These are phyloP conservation scores for Polyporus tsugae DNA, from an alignment of 1,284 basidiomycete genomes.

Conservation along the genomic window DNA sequence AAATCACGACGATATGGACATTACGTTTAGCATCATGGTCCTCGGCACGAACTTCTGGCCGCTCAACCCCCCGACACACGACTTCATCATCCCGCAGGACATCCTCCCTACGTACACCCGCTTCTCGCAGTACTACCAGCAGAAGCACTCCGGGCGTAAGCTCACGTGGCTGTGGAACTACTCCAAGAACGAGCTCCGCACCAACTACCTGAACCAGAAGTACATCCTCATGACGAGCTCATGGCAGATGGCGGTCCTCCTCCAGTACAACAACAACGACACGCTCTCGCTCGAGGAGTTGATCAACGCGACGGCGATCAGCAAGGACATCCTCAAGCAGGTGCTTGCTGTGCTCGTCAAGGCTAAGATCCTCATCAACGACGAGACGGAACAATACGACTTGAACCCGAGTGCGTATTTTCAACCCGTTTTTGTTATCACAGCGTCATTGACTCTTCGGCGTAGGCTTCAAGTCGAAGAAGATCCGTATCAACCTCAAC, in stretches of 20 bases:
- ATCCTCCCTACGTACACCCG: constrained; percentile 89
- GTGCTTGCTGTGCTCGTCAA: constrained; percentile 88
- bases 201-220: constrained; percentile 93
- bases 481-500: constrained; percentile 95
- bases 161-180: constrained; percentile 99
- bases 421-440: background rate
- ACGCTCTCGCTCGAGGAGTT: constrained; percentile 86
- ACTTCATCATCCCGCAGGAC: constrained; percentile 91
- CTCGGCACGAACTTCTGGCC: constrained; percentile 98
- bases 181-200: constrained; percentile 94
- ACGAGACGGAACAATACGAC: constrained; percentile 90
- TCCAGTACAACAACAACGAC: constrained; percentile 95
- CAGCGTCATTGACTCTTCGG: background rate
- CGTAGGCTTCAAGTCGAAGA: constrained; percentile 95
- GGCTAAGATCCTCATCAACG: constrained; percentile 88
- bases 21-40: constrained; percentile 94
- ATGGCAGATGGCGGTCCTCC: constrained; percentile 94
- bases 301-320: constrained; percentile 83
- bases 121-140: constrained; percentile 94
- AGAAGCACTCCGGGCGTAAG: constrained; percentile 94
- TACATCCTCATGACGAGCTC: constrained; percentile 96
- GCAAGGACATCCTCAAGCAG: constrained; percentile 85
- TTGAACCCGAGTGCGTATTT: constrained; percentile 84
- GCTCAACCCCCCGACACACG: constrained; percentile 82
- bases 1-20: constrained; percentile 84